Base-by-base conservation (phyloP, 2,329 filamentous ascomycete species). In the Knoxdaviesia capensis region DNA sequence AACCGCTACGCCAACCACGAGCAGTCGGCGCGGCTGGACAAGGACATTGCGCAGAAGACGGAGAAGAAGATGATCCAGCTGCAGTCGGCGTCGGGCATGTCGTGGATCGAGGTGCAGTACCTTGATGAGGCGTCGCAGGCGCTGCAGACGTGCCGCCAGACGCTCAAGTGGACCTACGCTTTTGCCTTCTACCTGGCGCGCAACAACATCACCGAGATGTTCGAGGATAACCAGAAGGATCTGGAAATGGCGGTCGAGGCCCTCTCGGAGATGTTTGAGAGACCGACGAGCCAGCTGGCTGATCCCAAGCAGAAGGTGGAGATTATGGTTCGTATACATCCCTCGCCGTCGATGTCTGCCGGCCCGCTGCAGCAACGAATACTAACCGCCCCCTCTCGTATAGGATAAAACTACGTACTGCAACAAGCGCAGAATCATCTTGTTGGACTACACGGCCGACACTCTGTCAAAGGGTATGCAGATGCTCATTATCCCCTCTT, bases 1-100 rank as follows among this genome's bases (percentile, higher is more conserved):
- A 98, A 98, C 56, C 82, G 90, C 40, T 98, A 96, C 54, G 88
- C 90, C 48, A 98, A 98, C 61, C 90, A 98, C 62, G 90, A 98
- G 59, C 90, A 96, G 59, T 94, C 87, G 1, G 90, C 90, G 6
- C 88, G 88, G 51, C 71, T 98, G 11, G 90, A 98, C 60, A 94
- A 87, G 62, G 90, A 98, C 58, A 81, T 96, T 41, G 94, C 86
- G 50, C 68, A 81, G 40, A 94, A 94, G 69, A 96, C 90, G 0
- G 88, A 98, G 61, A 93, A 88, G 71, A 98, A 98, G 69, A 98
- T 98, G 90, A 82, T 88, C 31, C 82, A 90, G 57, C 69, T 98
- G 37, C 90, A 98, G 59, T 86, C 82, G 35, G 77, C 85, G 31
- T 94, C 88, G 0, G 86, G 85, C 48, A 86, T 98, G 75, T 94